These are phyloP conservation scores for Cymodocea nodosa DNA, from an alignment of 116 monocot genomes.

Conservation along the genomic window DNA sequence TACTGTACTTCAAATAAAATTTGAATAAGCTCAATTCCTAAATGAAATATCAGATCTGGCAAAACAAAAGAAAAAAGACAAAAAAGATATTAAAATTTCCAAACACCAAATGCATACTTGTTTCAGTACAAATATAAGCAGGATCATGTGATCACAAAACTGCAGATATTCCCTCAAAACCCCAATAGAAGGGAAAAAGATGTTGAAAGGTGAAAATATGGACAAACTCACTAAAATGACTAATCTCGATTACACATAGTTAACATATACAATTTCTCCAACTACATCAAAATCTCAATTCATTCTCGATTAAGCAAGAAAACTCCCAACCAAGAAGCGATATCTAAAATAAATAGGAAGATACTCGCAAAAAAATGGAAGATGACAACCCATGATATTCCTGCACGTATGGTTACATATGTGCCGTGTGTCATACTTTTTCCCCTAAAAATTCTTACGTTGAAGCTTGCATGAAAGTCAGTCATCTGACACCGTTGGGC, in stretches of 20 bases:
- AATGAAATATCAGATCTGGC: no score
- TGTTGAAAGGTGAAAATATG: neutral
- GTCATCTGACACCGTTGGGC: slow-evolving; percentile 36
- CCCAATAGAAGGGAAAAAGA: neutral
- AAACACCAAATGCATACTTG: no score
- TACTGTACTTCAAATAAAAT: no score
- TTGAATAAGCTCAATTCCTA: no score
- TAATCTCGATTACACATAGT: neutral
- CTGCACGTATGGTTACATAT: neutral
- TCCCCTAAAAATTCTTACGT: no score
- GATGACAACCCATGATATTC: neutral
- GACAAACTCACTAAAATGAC: neutral
- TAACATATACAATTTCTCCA: slow-evolving; percentile 4
- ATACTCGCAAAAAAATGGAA: no score
- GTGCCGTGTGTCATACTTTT: no score
- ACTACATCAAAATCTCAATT: slow-evolving; percentile 4
- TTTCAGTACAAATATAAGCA: neutral
- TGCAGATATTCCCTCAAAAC: neutral
- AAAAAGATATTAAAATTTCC: no score
- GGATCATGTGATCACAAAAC: neutral
- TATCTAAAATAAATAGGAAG: neutral
- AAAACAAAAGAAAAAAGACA: no score
- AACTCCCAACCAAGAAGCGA: neutral
- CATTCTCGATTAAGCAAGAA: neutral
- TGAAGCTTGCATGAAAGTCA: neutral